phyloP scores from a whole-genome alignment of 345 rosid genomes.

The Lepidium aucheri region DNA sequence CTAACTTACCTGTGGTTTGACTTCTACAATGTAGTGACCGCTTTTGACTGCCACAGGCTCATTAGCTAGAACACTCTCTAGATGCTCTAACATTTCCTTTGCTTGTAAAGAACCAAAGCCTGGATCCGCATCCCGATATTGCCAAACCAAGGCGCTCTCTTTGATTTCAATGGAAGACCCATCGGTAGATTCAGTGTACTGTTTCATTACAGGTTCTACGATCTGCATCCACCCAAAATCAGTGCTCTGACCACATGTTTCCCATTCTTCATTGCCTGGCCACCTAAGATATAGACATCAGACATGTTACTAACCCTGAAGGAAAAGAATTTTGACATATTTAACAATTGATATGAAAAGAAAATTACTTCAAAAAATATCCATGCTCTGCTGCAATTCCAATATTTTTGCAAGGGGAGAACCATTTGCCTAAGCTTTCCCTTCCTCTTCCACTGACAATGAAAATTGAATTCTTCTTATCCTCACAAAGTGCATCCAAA shows the following conservation, averaged over 20 bases:
- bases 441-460: slow-evolving; percentile 38
- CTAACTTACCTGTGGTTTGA: slow-evolving; percentile 29
- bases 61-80: slow-evolving; percentile 33
- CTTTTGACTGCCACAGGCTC: slow-evolving; percentile 38
- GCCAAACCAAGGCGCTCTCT: slow-evolving; percentile 37
- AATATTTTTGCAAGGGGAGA: slow-evolving; percentile 26
- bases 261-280: slow-evolving; percentile 33
- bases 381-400: slow-evolving; percentile 38
- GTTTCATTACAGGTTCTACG: slow-evolving; percentile 33
- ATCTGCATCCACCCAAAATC: slow-evolving; percentile 40
- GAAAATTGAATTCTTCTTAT: slow-evolving; percentile 26
- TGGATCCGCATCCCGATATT: slow-evolving; percentile 34
- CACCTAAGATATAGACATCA: slow-evolving; percentile 14
- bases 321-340: neutral
- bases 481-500: slow-evolving; percentile 27
- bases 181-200: slow-evolving; percentile 33
- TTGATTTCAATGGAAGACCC: slow-evolving; percentile 32
- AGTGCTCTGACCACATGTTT: slow-evolving; percentile 32
- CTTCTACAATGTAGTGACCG: slow-evolving; percentile 35
- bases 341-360: neutral
- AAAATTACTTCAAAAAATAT: slow-evolving; percentile 26
- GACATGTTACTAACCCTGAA: neutral
- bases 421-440: slow-evolving; percentile 34
- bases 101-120: slow-evolving; percentile 36
- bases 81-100: slow-evolving; percentile 34